These are phyloP conservation scores for Backusella macrospora DNA, from an alignment of 192 early-diverging fungal genomes.

Conservation along the genomic window DNA sequence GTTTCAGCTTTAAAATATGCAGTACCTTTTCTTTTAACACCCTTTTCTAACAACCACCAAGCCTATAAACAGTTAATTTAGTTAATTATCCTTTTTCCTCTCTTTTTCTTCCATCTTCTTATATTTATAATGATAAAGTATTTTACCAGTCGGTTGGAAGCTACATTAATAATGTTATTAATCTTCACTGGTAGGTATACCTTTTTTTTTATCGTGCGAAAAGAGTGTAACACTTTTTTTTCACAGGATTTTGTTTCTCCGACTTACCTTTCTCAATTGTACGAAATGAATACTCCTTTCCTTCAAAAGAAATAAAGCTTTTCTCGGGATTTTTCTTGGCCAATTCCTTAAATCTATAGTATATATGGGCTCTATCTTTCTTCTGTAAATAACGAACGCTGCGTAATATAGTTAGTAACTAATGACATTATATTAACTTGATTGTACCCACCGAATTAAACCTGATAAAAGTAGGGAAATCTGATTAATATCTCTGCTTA, in stretches of 20 bases:
- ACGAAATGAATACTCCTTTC: slow-evolving; percentile 46
- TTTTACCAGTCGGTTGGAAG: slow-evolving; percentile 32
- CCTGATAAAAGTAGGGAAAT: slow-evolving; percentile 26
- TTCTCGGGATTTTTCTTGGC: slow-evolving; percentile 44
- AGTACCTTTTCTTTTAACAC: slow-evolving; percentile 33
- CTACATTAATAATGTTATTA: slow-evolving; percentile 12
- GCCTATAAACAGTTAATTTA: slow-evolving; percentile 25
- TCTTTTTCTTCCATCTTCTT: no score
- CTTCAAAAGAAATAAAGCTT: slow-evolving; percentile 51
- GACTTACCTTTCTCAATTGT: slow-evolving; percentile 47
- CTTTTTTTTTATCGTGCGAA: background rate
- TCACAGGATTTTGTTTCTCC: slow-evolving; percentile 3
- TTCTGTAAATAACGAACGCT: slow-evolving; percentile 42
- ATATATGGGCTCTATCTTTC: slow-evolving; percentile 48
- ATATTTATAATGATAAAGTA: background rate
- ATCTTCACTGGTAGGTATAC: background rate
- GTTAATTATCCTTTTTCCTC: background rate
- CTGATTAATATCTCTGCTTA: slow-evolving; percentile 46
- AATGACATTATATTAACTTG: no score
- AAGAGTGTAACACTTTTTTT: slow-evolving; percentile 12
- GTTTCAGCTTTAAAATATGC: background rate
- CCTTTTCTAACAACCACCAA: slow-evolving; percentile 29
- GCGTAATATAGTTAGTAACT: no score
- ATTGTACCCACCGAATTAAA: background rate
- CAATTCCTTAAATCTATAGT: slow-evolving; percentile 50